Evolutionary conservation across 345 rosid genomes (phyloP).

Genomic region (Trapa bicornis): DNA sequence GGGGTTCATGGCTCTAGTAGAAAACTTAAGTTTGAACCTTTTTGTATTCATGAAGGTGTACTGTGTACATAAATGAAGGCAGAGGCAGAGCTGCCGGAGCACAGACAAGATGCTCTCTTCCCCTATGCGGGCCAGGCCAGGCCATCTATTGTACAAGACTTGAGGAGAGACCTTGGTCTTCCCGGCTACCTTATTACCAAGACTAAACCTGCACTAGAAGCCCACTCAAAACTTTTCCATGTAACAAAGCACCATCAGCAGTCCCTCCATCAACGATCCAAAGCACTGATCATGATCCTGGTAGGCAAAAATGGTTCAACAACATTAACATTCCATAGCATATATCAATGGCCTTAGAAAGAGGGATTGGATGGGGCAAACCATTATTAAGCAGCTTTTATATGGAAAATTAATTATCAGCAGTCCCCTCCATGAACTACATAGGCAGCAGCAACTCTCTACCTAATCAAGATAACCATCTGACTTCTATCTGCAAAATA

Average conservation of each 20-base stretch:
- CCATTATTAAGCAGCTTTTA: no score
- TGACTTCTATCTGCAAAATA: background rate
- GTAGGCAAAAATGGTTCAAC: background rate
- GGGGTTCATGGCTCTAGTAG: no score
- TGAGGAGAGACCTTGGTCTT: background rate
- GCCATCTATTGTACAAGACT: background rate
- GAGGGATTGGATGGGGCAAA: no score
- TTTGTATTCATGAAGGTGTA: no score
- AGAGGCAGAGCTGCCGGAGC: background rate
- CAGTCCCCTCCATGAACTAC: no score
- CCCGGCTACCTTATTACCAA: background rate
- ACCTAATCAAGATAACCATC: no score
- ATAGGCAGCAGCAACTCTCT: no score
- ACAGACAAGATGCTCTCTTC: background rate
- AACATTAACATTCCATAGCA: background rate
- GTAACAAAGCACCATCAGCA: background rate
- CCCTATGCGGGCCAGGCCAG: background rate
- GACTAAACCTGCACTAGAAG: background rate
- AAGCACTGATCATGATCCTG: conserved; percentile 58
- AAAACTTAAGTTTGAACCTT: no score
- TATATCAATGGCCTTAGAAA: background rate
- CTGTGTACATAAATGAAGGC: background rate
- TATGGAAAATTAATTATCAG: no score
- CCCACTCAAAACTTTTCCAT: background rate
- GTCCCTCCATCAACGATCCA: conserved; percentile 50